Evolutionary conservation across 306 rosid genomes (phyloP).

Genomic region (Pachyrhizus erosus): DNA sequence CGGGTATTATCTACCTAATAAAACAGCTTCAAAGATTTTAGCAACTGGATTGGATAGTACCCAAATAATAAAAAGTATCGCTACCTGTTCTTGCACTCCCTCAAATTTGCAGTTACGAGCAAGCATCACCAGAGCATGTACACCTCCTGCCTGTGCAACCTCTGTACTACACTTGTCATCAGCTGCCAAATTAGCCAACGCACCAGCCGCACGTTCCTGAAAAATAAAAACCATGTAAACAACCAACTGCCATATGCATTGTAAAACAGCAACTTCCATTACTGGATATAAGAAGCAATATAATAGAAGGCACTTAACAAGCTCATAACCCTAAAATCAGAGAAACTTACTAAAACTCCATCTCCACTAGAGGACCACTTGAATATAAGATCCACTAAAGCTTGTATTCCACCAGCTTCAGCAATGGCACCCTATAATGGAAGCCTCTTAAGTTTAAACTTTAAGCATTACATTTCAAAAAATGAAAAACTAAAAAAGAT

Average conservation of each 20-base stretch:
- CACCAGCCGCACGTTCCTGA: slow-evolving; percentile 99
- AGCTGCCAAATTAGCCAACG: slow-evolving; percentile 99
- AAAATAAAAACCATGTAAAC: slow-evolving; percentile 34
- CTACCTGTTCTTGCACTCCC: slow-evolving; percentile 99
- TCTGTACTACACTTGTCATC: slow-evolving; percentile 99
- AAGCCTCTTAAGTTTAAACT: slow-evolving; percentile 42
- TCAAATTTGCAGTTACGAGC: slow-evolving; percentile 96
- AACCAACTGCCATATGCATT: slow-evolving; percentile 28
- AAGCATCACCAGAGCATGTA: slow-evolving; percentile 99
- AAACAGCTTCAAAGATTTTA: slow-evolving; percentile 29
- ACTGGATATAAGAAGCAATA: slow-evolving; percentile 33
- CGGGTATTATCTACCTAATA: slow-evolving; percentile 26
- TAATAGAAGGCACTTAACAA: slow-evolving; percentile 27
- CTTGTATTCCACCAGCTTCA: slow-evolving; percentile 97
- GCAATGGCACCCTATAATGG: slow-evolving; percentile 88
- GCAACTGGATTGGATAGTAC: neutral
- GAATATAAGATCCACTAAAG: slow-evolving; percentile 96
- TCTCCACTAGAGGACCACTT: slow-evolving; percentile 98
- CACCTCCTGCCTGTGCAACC: slow-evolving; percentile 97
- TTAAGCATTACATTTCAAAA: slow-evolving; percentile 35
- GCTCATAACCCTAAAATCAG: slow-evolving; percentile 34
- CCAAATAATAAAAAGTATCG: slow-evolving; percentile 32
- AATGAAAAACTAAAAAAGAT: slow-evolving; percentile 27
- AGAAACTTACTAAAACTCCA: slow-evolving; percentile 88
- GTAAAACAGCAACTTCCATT: slow-evolving; percentile 34